Percentiles rank a stretch among this genome's conserved stretches.
These are phyloP conservation scores for Anthoceros angustus DNA, from an alignment of 225 moss, liverwort and hornwort species.

Conservation along the genomic window DNA sequence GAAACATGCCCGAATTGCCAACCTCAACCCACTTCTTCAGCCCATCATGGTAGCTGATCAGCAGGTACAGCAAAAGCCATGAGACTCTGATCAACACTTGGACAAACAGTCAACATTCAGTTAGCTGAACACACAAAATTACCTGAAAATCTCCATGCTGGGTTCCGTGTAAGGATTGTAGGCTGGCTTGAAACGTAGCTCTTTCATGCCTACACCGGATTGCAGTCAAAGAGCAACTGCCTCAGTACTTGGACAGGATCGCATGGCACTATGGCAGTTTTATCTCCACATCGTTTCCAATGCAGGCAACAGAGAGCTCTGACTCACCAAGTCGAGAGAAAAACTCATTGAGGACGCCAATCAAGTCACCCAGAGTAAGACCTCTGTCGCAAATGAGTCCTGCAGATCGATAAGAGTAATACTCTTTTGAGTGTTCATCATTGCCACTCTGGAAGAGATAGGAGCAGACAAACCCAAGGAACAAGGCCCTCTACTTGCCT, in stretches of 20 bases:
- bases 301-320: not conserved
- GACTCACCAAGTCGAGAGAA: constrained; percentile 61
- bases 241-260: not conserved
- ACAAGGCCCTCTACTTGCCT: constrained; percentile 20
- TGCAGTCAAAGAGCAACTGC: not conserved
- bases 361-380: constrained; percentile 68
- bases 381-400: constrained; percentile 79
- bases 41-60: constrained; percentile 54
- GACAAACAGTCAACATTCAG: not conserved
- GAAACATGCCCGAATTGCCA: constrained; percentile 94
- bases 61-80: not conserved
- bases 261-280: not conserved
- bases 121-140: not conserved
- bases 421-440: not conserved
- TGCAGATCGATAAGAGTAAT: constrained; percentile 11
- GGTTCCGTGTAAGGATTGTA: constrained; percentile 92
- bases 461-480: not conserved
- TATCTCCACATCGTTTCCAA: not conserved
- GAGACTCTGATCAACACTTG: not conserved
- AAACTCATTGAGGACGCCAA: constrained; percentile 71
- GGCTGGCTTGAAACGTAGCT: constrained; percentile 76
- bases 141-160: constrained; percentile 93
- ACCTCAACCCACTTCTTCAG: constrained; percentile 92
- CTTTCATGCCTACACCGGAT: constrained; percentile 33
- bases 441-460: not conserved